A percentile compares a stretch with the other conserved stretches of the same genome.
Evolutionary conservation across 2,329 filamentous ascomycete species (phyloP).

Genomic region (Parastagonospora avenae): DNA sequence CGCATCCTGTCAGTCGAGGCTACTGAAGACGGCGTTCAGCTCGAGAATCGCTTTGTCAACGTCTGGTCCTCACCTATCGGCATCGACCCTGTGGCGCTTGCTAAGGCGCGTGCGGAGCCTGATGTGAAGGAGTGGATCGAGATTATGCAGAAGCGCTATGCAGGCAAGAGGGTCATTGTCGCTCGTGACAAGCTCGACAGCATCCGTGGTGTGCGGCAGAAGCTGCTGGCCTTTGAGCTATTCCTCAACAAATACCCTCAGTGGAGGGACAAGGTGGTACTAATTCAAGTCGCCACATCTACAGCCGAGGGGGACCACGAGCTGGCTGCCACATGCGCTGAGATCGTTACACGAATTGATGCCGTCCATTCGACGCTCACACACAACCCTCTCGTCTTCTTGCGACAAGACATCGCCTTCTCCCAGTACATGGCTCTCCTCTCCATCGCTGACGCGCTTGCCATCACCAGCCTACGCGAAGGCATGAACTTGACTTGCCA

Average conservation of each 20-base stretch:
- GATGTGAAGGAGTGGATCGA: conserved; percentile 80
- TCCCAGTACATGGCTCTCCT: conserved; percentile 90
- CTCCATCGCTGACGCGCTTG: conserved; percentile 85
- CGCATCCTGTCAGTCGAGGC: conserved; percentile 89
- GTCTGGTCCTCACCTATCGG: conserved; percentile 86
- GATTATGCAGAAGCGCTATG: conserved; percentile 81
- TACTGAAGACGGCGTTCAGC: conserved; percentile 81
- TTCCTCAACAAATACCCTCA: conserved; percentile 94
- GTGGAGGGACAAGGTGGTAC: conserved; percentile 83
- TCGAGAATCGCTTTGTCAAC: conserved; percentile 92
- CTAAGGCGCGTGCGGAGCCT: conserved; percentile 69
- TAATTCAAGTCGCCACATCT: conserved; percentile 93
- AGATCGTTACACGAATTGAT: conserved; percentile 94
- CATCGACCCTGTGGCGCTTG: conserved; percentile 81
- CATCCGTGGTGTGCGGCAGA: conserved; percentile 90
- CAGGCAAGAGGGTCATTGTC: conserved; percentile 87
- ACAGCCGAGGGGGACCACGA: conserved; percentile 81
- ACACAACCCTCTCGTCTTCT: conserved; percentile 89
- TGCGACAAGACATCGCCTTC: conserved; percentile 94
- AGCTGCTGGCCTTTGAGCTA: conserved; percentile 87
- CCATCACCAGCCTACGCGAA: conserved; percentile 94
- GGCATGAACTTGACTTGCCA: conserved; percentile 97
- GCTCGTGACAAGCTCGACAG: conserved; percentile 93
- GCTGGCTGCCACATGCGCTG: conserved; percentile 83
- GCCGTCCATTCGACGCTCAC: conserved; percentile 87